Evolutionary conservation across 257 asterid genomes (phyloP).

Genomic region (Lavandula angustifolia): DNA sequence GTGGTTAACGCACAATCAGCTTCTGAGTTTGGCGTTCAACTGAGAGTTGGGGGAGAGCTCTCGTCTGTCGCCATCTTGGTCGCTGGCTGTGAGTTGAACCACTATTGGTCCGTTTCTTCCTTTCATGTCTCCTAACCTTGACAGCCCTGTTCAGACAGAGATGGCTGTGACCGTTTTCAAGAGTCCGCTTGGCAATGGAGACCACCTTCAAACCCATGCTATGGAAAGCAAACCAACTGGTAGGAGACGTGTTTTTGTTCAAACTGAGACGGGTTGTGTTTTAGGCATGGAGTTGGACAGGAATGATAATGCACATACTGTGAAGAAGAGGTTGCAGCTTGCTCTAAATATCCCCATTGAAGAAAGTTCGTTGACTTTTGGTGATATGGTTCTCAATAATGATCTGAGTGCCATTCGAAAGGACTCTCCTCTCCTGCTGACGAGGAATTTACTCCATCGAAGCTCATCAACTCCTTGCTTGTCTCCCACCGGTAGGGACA

Average conservation of each 20-base stretch:
- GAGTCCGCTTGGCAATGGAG: constrained; percentile 62
- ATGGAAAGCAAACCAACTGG: constrained; percentile 73
- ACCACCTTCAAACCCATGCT: constrained; percentile 57
- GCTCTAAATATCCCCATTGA: constrained; percentile 84
- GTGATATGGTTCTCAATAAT: constrained; percentile 84
- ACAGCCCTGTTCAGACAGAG: constrained; percentile 90
- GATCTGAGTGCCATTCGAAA: constrained; percentile 85
- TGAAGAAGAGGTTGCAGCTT: constrained; percentile 85
- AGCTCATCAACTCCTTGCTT: constrained; percentile 98
- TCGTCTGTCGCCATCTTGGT: constrained; percentile 59
- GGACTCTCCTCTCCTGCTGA: constrained; percentile 82
- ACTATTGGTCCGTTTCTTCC: constrained; percentile 28
- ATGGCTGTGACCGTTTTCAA: constrained; percentile 88
- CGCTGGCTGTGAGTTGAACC: constrained; percentile 48
- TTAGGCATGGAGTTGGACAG: constrained; percentile 95
- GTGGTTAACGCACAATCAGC: constrained; percentile 46
- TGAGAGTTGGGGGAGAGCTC: constrained; percentile 55
- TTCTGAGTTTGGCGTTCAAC: constrained; percentile 53
- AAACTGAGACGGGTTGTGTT: constrained; percentile 90
- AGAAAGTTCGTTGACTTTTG: constrained; percentile 89
- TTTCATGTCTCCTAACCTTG: constrained; percentile 76
- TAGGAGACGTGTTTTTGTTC: constrained; percentile 88
- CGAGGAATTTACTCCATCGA: constrained; percentile 77
- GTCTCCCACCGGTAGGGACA: constrained; percentile 84
- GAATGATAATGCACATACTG: constrained; percentile 84